Evolutionary conservation across 495 filamentous ascomycete species (phyloP).

Genomic region (Lophiostoma macrostomum): DNA sequence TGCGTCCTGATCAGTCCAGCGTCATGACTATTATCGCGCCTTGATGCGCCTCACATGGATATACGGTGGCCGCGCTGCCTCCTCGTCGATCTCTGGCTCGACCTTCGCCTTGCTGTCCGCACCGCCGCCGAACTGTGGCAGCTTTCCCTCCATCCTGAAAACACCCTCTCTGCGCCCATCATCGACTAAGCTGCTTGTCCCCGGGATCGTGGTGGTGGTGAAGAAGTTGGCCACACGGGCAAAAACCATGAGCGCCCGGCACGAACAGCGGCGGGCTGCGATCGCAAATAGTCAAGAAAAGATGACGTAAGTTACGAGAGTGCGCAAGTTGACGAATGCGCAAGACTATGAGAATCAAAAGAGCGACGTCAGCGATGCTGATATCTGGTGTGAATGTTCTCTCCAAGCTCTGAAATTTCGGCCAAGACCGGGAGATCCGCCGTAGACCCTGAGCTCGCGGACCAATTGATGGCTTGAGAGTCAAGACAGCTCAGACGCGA

Average conservation of each 20-base stretch:
- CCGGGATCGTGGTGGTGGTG: conserved; percentile 20
- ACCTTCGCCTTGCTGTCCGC: conserved; percentile 1
- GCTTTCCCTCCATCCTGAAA: conserved; percentile 19
- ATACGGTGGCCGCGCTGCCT: conserved; percentile 38
- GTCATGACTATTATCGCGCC: not conserved
- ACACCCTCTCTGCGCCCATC: conserved; percentile 31
- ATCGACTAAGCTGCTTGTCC: conserved; percentile 32
- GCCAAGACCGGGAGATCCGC: conserved; percentile 21
- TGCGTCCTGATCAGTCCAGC: conserved; percentile 38
- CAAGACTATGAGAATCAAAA: not conserved
- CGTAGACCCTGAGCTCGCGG: not conserved
- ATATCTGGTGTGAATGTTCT: not conserved
- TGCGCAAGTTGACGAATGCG: too few species aligned
- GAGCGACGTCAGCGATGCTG: conserved; percentile 15
- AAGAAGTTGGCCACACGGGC: conserved; percentile 39
- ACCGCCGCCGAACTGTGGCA: too few species aligned
- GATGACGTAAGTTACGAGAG: too few species aligned
- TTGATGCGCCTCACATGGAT: conserved; percentile 27
- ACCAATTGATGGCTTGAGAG: conserved; percentile 7
- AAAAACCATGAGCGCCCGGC: conserved; percentile 37
- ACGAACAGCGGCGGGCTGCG: conserved; percentile 2
- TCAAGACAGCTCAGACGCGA: not conserved
- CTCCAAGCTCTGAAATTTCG: conserved; percentile 4
- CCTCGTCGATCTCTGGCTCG: conserved; percentile 32
- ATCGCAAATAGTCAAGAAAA: conserved; percentile 1